Evolutionary conservation across 176 grass and related monocot genomes (phyloP).

Genomic region (Oryza glaberrima): DNA sequence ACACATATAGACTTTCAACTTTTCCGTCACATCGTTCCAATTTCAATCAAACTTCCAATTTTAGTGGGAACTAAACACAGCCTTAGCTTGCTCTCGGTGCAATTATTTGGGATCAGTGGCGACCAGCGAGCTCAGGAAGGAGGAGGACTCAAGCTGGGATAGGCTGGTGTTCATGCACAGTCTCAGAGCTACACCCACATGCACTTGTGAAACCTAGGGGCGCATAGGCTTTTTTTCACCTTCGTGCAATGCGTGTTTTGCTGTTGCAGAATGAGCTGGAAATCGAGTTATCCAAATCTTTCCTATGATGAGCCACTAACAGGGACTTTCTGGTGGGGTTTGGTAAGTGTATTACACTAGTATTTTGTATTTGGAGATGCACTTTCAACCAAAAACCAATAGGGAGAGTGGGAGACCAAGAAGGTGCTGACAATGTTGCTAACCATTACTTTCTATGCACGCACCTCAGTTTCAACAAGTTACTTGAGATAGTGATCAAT

Average conservation of each 20-base stretch:
- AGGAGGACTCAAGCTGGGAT: background rate
- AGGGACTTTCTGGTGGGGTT: background rate
- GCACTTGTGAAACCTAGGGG: slow-evolving; percentile 37
- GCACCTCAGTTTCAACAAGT: background rate
- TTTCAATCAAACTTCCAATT: too few species aligned
- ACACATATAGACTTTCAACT: too few species aligned
- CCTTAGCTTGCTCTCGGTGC: background rate
- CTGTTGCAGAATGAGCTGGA: slow-evolving; percentile 31
- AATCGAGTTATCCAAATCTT: background rate
- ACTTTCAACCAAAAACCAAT: background rate
- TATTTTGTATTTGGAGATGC: background rate
- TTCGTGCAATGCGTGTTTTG: slow-evolving; percentile 35
- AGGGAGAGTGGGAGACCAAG: background rate
- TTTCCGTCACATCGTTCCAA: too few species aligned
- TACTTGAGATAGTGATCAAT: background rate
- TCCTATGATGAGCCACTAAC: background rate
- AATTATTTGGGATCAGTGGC: slow-evolving; percentile 41
- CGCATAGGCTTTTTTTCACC: slow-evolving; percentile 19
- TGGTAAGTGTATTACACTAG: background rate
- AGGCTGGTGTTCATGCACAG: slow-evolving; percentile 40
- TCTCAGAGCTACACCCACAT: slow-evolving; percentile 34
- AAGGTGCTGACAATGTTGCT: background rate
- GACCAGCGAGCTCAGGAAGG: slow-evolving; percentile 14
- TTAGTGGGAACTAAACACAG: too few species aligned
- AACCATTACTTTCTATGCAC: background rate